Conservation (phyloP, 352 stramenopile genomes). For the Globisporangium megalacanthum region DNA sequence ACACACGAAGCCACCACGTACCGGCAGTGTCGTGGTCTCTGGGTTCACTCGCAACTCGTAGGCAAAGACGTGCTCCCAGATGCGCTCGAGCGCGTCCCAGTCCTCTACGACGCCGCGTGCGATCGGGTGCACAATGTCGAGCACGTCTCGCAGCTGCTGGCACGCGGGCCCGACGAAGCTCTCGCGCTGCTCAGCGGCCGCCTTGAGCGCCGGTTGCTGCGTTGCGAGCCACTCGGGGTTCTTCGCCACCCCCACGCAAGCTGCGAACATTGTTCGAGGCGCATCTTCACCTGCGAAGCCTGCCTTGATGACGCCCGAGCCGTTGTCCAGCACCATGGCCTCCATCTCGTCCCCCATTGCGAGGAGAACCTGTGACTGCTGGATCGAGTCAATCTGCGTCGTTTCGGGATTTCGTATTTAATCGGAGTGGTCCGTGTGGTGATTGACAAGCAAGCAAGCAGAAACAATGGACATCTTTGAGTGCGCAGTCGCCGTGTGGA, state of each 20-base stretch:
- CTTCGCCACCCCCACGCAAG: conserved; percentile 61
- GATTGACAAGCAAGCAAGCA: background rate
- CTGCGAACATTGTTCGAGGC: conserved; percentile 65
- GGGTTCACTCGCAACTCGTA: conserved; percentile 74
- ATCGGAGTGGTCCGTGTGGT: background rate
- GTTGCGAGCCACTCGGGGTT: conserved; percentile 78
- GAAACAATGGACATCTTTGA: conserved; percentile 16
- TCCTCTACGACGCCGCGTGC: conserved; percentile 74
- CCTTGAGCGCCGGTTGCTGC: conserved; percentile 29
- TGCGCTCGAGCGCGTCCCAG: conserved; percentile 80
- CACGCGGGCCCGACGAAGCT: conserved; percentile 62
- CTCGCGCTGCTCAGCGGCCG: conserved; percentile 66
- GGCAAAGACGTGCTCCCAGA: conserved; percentile 84
- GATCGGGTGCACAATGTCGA: conserved; percentile 71
- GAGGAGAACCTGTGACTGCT: no score
- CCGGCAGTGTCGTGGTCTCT: conserved; percentile 57
- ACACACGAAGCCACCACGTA: background rate
- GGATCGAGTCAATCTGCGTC: background rate
- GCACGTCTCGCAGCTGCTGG: conserved; percentile 59
- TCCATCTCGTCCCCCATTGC: conserved; percentile 31
- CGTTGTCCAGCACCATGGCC: conserved; percentile 85
- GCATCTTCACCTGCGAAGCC: conserved; percentile 84
- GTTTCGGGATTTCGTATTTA: background rate
- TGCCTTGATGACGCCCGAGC: conserved; percentile 74
- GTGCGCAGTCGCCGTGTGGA: conserved; percentile 37